Evolutionary conservation across 257 asterid species (phyloP).

Genomic region (Solanum etuberosum): DNA sequence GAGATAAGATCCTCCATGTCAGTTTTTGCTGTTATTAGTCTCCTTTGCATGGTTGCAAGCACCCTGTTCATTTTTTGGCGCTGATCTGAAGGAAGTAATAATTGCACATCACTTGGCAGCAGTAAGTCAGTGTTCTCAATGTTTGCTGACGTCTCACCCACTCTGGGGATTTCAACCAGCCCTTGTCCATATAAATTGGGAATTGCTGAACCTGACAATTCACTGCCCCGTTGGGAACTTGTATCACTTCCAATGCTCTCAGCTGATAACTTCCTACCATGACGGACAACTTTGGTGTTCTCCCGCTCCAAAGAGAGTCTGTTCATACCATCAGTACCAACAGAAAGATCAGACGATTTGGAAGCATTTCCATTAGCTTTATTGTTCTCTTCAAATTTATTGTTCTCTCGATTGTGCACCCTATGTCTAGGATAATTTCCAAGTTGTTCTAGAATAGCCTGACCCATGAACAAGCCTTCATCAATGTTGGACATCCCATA

Average conservation of each 20-base stretch:
- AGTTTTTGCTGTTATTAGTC: constrained; percentile 70
- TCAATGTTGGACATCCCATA: constrained; percentile 92
- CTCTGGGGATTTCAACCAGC: constrained; percentile 28
- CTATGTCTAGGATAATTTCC: constrained; percentile 65
- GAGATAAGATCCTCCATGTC: constrained; percentile 99
- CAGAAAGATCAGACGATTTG: constrained; percentile 21
- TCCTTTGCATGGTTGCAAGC: constrained; percentile 62
- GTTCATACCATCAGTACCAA: constrained; percentile 13
- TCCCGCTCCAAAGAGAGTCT: constrained; percentile 25
- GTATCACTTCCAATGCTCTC: constrained; percentile 77
- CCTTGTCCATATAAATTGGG: constrained; percentile 45
- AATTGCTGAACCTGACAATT: constrained; percentile 31
- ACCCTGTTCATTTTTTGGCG: constrained; percentile 74
- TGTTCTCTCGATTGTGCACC: constrained; percentile 24
- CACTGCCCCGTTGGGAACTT: constrained; percentile 61
- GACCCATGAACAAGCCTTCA: constrained; percentile 94
- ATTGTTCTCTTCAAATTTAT: constrained; percentile 19
- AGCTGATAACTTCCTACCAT: constrained; percentile 48
- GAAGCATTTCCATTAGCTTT: constrained; percentile 49
- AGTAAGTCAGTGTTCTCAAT: constrained; percentile 31
- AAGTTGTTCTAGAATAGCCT: constrained; percentile 82
- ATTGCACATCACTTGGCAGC: constrained; percentile 53
- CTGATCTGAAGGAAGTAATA: constrained; percentile 72
- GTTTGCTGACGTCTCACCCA: constrained; percentile 32
- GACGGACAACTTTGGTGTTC: constrained; percentile 24